Conservation (phyloP, 2,329 filamentous ascomycete genomes). For the Thelonectria rubi region DNA sequence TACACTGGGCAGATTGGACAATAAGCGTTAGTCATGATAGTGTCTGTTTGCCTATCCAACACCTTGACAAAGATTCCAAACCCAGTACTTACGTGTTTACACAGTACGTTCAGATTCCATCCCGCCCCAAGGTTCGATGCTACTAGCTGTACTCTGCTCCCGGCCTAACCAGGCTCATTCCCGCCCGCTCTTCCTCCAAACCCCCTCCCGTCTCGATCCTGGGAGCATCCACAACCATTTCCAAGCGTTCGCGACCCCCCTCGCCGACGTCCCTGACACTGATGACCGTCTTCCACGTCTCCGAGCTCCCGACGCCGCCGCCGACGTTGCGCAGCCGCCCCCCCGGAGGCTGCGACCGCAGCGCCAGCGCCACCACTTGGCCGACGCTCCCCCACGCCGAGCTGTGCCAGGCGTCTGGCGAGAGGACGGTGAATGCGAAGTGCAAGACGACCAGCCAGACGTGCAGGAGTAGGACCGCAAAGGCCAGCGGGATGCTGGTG, state of each 20-base stretch:
- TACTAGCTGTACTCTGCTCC: too few species aligned
- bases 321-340: conserved; percentile 4
- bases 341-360: conserved; percentile 1
- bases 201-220: too few species aligned
- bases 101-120: too few species aligned
- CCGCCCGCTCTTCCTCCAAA: too few species aligned
- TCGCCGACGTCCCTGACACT: not conserved
- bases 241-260: not conserved
- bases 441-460: conserved; percentile 1
- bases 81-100: too few species aligned
- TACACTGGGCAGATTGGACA: not conserved
- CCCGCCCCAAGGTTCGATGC: too few species aligned
- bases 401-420: not conserved
- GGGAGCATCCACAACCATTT: conserved; percentile 12
- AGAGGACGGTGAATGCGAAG: not conserved
- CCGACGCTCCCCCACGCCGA: conserved; percentile 14
- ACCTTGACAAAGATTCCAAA: too few species aligned
- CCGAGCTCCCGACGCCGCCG: not conserved
- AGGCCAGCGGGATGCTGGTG: not conserved
- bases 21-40: too few species aligned
- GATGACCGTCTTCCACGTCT: not conserved
- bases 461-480: conserved; percentile 11
- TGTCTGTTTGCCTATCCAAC: too few species aligned
- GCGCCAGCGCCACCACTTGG: conserved; percentile 10
- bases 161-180: too few species aligned